Conservation (phyloP, 75 land plant species). For the Azolla pinnata region DNA sequence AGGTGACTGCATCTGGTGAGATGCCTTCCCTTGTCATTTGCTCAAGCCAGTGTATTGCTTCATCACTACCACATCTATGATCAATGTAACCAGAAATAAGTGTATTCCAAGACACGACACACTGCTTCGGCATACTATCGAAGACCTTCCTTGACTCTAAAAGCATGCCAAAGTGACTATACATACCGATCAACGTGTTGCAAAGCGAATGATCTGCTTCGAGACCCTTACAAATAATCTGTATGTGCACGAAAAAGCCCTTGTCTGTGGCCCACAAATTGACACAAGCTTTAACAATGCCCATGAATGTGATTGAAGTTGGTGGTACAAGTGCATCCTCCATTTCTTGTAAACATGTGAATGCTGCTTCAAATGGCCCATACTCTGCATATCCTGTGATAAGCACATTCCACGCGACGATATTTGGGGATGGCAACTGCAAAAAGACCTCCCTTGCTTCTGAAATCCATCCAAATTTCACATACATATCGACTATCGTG, state of each 20-base stretch:
- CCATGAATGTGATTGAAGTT: slow-evolving; percentile 1
- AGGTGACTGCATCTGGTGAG: slow-evolving; percentile 15
- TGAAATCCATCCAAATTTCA: slow-evolving; percentile 18
- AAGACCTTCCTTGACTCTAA: slow-evolving; percentile 30
- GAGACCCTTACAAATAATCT: slow-evolving; percentile 5
- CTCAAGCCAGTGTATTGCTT: slow-evolving; percentile 19
- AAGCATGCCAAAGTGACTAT: slow-evolving; percentile 34
- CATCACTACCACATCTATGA: slow-evolving; percentile 17
- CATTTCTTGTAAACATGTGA: background rate
- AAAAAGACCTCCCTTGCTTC: slow-evolving; percentile 35
- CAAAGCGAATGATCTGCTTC: background rate
- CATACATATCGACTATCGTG: slow-evolving; percentile 41
- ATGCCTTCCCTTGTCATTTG: slow-evolving; percentile 22
- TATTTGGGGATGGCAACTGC: slow-evolving; percentile 17
- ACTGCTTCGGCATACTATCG: background rate
- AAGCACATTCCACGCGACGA: slow-evolving; percentile 40
- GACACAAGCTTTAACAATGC: slow-evolving; percentile 4
- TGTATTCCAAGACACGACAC: slow-evolving; percentile 31
- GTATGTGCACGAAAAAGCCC: slow-evolving; percentile 10
- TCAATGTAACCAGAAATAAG: slow-evolving; percentile 43
- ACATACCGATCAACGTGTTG: slow-evolving; percentile 33
- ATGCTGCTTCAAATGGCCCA: slow-evolving; percentile 9
- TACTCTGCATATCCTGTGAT: slow-evolving; percentile 18
- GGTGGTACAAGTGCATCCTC: background rate
- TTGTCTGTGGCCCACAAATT: slow-evolving; percentile 4